These are phyloP conservation scores for Daldinia loculata DNA, from an alignment of 495 filamentous ascomycete genomes.

Conservation along the genomic window DNA sequence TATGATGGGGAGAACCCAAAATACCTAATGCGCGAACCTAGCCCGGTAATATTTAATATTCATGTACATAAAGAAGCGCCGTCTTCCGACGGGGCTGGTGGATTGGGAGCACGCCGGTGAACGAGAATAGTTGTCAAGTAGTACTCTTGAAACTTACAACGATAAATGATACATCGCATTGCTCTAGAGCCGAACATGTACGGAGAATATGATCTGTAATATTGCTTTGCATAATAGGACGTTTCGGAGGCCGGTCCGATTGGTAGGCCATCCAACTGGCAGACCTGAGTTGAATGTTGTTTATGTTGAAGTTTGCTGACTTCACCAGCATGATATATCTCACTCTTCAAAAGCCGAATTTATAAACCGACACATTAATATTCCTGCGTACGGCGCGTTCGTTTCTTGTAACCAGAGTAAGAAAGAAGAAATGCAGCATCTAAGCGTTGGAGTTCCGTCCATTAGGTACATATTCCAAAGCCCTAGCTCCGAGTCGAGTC, in stretches of 20 bases:
- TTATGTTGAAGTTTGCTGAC: not conserved
- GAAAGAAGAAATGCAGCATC: not conserved
- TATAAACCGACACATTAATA: not conserved
- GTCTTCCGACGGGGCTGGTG: slow-evolving; percentile 22
- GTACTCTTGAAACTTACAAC: slow-evolving; percentile 45
- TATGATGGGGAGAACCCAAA: slow-evolving; percentile 34
- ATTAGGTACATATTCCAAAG: not conserved
- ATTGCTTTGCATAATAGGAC: not conserved
- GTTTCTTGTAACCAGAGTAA: not conserved
- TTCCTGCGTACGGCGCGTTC: not conserved
- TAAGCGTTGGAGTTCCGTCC: not conserved
- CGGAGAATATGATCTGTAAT: slow-evolving; percentile 6
- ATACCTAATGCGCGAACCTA: slow-evolving; percentile 48
- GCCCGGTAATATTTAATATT: slow-evolving; percentile 52
- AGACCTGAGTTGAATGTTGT: not conserved
- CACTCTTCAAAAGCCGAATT: not conserved
- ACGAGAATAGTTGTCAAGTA: slow-evolving; percentile 42
- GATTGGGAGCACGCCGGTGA: slow-evolving; percentile 25
- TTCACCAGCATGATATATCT: not conserved
- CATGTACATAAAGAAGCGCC: slow-evolving; percentile 46
- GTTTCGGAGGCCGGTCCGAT: not conserved
- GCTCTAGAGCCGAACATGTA: slow-evolving; percentile 32
- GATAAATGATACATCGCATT: slow-evolving; percentile 47
- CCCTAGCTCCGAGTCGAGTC: slow-evolving; percentile 30
- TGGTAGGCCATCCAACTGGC: not conserved